Conservation (phyloP, 495 filamentous ascomycete species). For the Talaromyces nanjingensis region DNA sequence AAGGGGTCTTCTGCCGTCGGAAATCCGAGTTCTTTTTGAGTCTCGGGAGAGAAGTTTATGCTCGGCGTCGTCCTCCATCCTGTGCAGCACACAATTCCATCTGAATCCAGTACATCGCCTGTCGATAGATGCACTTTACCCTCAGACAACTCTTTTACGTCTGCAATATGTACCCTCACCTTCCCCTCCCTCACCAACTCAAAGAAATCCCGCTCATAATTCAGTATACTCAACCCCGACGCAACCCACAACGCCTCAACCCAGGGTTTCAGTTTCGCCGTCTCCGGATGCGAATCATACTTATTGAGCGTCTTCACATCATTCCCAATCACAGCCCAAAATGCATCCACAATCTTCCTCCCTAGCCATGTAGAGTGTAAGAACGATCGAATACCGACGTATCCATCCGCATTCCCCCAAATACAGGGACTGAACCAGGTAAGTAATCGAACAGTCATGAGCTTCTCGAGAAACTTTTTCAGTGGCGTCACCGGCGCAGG, state of each 20-base stretch:
- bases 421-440: constrained; percentile 62
- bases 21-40: constrained; percentile 31
- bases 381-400: constrained; percentile 36
- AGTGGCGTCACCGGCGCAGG: constrained; percentile 56
- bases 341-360: constrained; percentile 57
- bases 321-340: constrained; percentile 57
- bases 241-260: constrained; percentile 56
- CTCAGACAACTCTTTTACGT: constrained; percentile 45
- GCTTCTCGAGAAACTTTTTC: constrained; percentile 54
- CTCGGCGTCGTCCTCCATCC: constrained; percentile 61
- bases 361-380: constrained; percentile 64
- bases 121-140: constrained; percentile 49
- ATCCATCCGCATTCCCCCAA: constrained; percentile 53
- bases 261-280: constrained; percentile 59
- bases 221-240: constrained; percentile 57
- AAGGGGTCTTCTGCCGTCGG: constrained; percentile 28
- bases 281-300: constrained; percentile 56
- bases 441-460: constrained; percentile 55
- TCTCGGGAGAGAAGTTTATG: constrained; percentile 56
- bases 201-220: constrained; percentile 62
- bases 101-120: constrained; percentile 41
- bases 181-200: constrained; percentile 50
- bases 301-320: constrained; percentile 54
- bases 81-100: constrained; percentile 64
- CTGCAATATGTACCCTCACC: constrained; percentile 53